Evolutionary conservation across 108 stramenopile genomes (phyloP).

Genomic region (Pelagomonas calceolata): DNA sequence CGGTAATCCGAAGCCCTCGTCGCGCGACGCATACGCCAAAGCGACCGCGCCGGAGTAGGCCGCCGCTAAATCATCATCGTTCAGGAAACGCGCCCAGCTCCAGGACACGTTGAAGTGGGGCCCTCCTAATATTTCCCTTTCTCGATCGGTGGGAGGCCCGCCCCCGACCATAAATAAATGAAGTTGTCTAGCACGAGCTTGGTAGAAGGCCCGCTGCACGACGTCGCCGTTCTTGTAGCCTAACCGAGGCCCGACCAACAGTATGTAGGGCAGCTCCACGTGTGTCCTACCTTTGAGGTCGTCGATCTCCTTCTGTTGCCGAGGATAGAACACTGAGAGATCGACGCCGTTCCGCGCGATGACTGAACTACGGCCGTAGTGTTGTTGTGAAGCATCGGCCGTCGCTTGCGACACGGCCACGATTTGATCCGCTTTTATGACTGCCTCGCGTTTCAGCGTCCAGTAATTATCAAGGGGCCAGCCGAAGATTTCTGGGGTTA

Average conservation of each 20-base stretch:
- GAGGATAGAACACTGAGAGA: conserved; percentile 2
- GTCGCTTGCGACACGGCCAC: conserved; percentile 12
- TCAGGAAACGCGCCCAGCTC: background rate
- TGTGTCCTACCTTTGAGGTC: background rate
- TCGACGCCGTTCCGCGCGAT: conserved; percentile 16
- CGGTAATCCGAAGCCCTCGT: conserved; percentile 29
- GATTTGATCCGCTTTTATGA: background rate
- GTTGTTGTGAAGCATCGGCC: background rate
- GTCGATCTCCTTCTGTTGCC: background rate
- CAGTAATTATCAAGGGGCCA: conserved; percentile 11
- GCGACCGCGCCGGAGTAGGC: conserved; percentile 17
- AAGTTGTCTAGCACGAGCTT: background rate
- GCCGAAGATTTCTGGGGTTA: conserved; percentile 19
- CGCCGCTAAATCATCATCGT: conserved; percentile 10
- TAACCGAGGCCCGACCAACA: conserved; percentile 18
- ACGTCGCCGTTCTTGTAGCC: conserved; percentile 22
- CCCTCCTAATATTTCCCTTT: background rate
- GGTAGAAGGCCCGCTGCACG: conserved; percentile 4
- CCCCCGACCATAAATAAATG: conserved; percentile 3
- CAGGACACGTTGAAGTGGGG: background rate
- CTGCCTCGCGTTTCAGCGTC: conserved; percentile 1
- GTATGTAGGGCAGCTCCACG: conserved; percentile 1
- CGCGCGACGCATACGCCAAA: conserved; percentile 19
- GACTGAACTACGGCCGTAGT: too few species aligned
- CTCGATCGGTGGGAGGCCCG: background rate